A percentile compares a stretch with the other conserved stretches of the same genome.
These are phyloP conservation scores for Rhizophagus sp. DNA, from an alignment of 192 early-diverging fungal genomes.

Conservation along the genomic window DNA sequence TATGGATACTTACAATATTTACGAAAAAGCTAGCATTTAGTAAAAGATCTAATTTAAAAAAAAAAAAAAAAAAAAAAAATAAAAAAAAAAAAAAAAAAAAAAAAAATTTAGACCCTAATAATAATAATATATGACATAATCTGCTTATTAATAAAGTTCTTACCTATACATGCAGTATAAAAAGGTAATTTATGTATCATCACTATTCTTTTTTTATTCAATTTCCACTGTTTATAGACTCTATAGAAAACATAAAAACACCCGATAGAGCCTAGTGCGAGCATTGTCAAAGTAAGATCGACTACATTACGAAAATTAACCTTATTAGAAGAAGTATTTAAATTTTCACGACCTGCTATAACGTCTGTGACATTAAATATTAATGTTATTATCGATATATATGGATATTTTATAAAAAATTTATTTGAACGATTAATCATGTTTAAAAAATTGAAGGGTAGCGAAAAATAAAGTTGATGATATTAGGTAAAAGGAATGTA, in stretches of 20 bases:
- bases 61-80: no score
- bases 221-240: not conserved
- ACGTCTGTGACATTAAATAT: not conserved
- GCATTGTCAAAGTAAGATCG: not conserved
- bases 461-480: no score
- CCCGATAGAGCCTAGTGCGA: not conserved
- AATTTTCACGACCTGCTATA: not conserved
- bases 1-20: not conserved
- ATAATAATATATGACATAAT: not conserved
- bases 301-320: not conserved
- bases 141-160: no score
- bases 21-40: not conserved
- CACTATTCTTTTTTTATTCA: not conserved
- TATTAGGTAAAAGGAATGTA: no score
- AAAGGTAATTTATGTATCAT: conserved; percentile 7
- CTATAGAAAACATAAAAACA: conserved; percentile 9
- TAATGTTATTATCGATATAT: not conserved
- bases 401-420: no score
- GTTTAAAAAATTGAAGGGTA: no score
- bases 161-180: conserved; percentile 14
- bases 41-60: not conserved
- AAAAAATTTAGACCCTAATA: no score
- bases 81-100: no score
- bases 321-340: not conserved
- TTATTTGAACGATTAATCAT: no score